These are phyloP conservation scores for Lycium barbarum DNA, from an alignment of 257 asterid genomes.

Conservation along the genomic window DNA sequence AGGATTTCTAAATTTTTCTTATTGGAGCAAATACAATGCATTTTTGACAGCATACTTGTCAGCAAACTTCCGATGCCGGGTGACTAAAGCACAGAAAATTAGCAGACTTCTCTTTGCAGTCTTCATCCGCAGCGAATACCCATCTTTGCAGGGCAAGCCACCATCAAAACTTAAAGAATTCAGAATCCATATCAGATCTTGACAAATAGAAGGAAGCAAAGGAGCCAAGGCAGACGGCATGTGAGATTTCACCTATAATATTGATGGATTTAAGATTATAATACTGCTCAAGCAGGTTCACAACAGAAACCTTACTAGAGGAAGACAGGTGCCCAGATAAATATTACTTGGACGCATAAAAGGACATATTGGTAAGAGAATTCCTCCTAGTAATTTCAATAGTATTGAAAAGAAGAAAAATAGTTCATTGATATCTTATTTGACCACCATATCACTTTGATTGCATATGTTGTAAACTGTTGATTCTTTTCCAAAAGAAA, in stretches of 20 bases:
- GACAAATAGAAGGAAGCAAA: slow-evolving; percentile 46
- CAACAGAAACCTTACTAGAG: neutral
- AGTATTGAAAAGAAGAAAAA: slow-evolving; percentile 13
- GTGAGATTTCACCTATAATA: slow-evolving; percentile 53
- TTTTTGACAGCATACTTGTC: slow-evolving; percentile 44
- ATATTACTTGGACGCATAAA: neutral
- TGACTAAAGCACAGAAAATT: slow-evolving; percentile 48
- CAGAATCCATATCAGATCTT: slow-evolving; percentile 44
- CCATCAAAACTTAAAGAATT: slow-evolving; percentile 46
- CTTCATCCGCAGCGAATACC: slow-evolving; percentile 40
- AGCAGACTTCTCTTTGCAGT: slow-evolving; percentile 52
- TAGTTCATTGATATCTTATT: neutral
- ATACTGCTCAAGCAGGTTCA: slow-evolving; percentile 5
- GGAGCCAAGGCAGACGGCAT: slow-evolving; percentile 56
- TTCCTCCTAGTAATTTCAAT: neutral
- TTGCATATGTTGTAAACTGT: neutral
- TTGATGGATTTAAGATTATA: neutral
- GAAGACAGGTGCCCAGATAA: slow-evolving; percentile 22
- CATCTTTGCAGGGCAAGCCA: slow-evolving; percentile 33
- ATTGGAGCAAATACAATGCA: slow-evolving; percentile 21
- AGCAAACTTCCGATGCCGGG: slow-evolving; percentile 51
- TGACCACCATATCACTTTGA: neutral
- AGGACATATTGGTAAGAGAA: neutral
- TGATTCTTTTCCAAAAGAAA: neutral
- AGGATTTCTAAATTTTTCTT: neutral